A percentile compares a stretch with the other conserved stretches of the same genome.
phyloP scores from a whole-genome alignment of 768 basidiomycete species.

The Suillus paluster region DNA sequence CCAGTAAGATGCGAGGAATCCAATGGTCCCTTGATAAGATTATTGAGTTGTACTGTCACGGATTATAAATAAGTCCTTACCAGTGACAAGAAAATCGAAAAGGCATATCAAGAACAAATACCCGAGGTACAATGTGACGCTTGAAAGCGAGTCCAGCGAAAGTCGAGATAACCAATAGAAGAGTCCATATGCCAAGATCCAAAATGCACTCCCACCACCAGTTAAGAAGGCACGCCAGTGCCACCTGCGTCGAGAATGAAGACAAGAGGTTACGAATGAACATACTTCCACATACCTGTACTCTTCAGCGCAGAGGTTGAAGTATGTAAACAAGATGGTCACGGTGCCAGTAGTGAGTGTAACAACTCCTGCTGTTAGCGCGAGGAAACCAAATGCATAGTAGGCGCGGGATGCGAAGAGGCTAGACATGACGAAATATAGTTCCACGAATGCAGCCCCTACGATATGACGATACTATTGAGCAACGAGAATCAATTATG shows the following conservation, averaged over 20 bases:
- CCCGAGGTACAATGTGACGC: constrained; percentile 85
- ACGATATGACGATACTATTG: constrained; percentile 7
- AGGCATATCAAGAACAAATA: constrained; percentile 84
- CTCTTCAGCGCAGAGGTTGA: constrained; percentile 92
- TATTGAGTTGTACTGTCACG: constrained; percentile 9
- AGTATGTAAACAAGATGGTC: constrained; percentile 88
- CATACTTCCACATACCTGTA: constrained; percentile 63
- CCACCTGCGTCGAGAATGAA: constrained; percentile 59
- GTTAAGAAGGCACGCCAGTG: constrained; percentile 95
- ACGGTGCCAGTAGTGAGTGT: constrained; percentile 89
- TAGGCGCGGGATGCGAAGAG: constrained; percentile 92
- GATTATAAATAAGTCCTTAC: constrained; percentile 42
- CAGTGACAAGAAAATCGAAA: constrained; percentile 89
- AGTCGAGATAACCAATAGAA: constrained; percentile 89
- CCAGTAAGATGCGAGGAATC: constrained; percentile 91
- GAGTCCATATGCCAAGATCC: constrained; percentile 87
- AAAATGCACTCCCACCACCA: constrained; percentile 86
- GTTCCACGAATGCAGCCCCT: constrained; percentile 95
- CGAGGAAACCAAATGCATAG: constrained; percentile 96
- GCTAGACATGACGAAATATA: constrained; percentile 90
- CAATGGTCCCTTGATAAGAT: constrained; percentile 74
- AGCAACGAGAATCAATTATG: constrained; percentile 4
- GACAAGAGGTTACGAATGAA: background rate
- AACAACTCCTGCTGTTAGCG: constrained; percentile 83
- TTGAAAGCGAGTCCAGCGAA: constrained; percentile 82